Evolutionary conservation across 2,329 filamentous ascomycete species (phyloP), one percentile per base, ranked within the genome.

Genomic region (Calonectria pseudoreteaudii): DNA sequence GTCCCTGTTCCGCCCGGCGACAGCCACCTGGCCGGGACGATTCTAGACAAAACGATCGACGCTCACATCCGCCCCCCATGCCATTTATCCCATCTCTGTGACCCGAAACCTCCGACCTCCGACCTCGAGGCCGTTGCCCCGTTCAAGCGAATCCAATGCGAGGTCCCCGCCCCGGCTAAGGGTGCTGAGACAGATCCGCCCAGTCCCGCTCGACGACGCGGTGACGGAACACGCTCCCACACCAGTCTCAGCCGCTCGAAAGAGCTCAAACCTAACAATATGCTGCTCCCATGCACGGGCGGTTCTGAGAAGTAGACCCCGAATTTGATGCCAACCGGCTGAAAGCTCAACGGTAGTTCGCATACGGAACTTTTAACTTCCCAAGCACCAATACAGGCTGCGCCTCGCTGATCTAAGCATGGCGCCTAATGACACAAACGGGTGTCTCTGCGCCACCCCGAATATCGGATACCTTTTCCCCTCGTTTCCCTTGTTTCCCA

Each of bases 31-130:
- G 30, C 20, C 23, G 58, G 44, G 64, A 34, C 34, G 65, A 70
- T 77, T 79, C 78, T 74, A 73, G 71, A 76, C 71, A 64, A 68
- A 74, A 53, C 70, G 79, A 80, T 80, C 77, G 76, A 67, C 79
- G 49, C 38, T 47, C 50, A 66, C 49, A 30, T 60, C 60, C 65
- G 74, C 69, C 66, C 66, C 62, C 70, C 78, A 80, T 77, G 78
- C 79, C 78, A 80, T 74, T 70, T 75, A 73, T 65, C 60, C 68
- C 68, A 68, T 76, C 74, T 64, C 73, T 60, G 44, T 66, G 44
- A 53, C 56, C 66, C 68, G 64, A 65, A 60, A 44, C 41, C 65
- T 68, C 73, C 66, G 68, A 68, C 73, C 38, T 38, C 38, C 16
- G 69, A 68, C 73, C 31, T 38, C 30, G 16, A 73, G 56, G 74